These are phyloP conservation scores for Wickerhamiella brachini DNA, from an alignment of 805 yeast species.

Conservation along the genomic window DNA sequence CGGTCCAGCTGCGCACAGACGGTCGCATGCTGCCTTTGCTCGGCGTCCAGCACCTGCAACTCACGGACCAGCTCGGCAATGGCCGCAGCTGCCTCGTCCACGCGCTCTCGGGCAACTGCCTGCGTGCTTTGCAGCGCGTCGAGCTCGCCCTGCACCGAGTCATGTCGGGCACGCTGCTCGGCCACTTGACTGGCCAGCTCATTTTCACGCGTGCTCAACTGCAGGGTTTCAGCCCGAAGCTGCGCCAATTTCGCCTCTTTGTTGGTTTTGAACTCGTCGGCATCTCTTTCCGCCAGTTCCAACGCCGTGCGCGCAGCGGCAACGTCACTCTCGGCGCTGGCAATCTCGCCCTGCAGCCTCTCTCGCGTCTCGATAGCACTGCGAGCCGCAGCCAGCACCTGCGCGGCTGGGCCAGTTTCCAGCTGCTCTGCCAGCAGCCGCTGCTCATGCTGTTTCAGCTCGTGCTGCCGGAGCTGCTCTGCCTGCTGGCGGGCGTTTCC, in stretches of 20 bases:
- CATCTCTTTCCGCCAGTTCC: conserved; percentile 50
- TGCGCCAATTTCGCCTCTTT: conserved; percentile 69
- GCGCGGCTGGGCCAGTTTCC: background rate
- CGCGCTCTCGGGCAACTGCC: conserved; percentile 27
- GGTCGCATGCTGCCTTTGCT: conserved; percentile 21
- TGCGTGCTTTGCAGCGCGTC: conserved; percentile 8
- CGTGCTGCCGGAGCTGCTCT: background rate
- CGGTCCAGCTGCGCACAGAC: conserved; percentile 22
- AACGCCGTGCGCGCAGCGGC: conserved; percentile 28
- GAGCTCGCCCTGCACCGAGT: conserved; percentile 6
- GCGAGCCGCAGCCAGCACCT: background rate
- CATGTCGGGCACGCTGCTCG: background rate
- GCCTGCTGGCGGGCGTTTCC: conserved; percentile 15
- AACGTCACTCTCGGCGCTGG: background rate
- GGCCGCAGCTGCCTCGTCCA: conserved; percentile 24
- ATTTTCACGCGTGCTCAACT: conserved; percentile 1
- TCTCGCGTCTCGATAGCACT: conserved; percentile 1
- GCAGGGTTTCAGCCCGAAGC: conserved; percentile 26
- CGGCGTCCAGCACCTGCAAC: conserved; percentile 34
- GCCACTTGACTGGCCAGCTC: conserved; percentile 4
- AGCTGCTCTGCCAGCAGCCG: background rate
- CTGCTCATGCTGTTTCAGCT: background rate
- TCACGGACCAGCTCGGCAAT: conserved; percentile 33
- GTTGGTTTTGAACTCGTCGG: conserved; percentile 64
- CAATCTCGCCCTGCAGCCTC: background rate